A percentile compares a stretch with the other conserved stretches of the same genome.
phyloP scores from a whole-genome alignment of 2,329 filamentous ascomycete genomes.

The Colletotrichum sp. region DNA sequence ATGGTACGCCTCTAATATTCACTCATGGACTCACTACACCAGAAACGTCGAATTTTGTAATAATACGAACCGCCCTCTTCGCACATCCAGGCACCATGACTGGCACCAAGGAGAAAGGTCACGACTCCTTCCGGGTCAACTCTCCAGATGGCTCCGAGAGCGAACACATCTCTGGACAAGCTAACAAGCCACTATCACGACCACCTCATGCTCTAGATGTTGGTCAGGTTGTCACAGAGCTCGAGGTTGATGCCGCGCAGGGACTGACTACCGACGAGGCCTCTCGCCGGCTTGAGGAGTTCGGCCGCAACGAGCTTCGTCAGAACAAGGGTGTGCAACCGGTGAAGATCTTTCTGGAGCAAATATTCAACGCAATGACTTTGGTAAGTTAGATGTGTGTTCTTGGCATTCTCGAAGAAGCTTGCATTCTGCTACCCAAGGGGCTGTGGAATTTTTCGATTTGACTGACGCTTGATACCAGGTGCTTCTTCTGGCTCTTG shows the following conservation, averaged over 20 bases:
- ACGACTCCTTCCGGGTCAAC: background rate
- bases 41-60: background rate
- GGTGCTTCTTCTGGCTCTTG: slow-evolving; percentile 62
- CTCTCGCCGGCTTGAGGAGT: slow-evolving; percentile 55
- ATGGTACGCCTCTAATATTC: background rate
- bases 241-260: slow-evolving; percentile 59
- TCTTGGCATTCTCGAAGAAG: background rate
- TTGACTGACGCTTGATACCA: slow-evolving; percentile 19
- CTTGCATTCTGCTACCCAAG: background rate
- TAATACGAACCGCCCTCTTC: background rate
- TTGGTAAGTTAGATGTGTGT: slow-evolving; percentile 48
- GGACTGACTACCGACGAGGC: slow-evolving; percentile 63
- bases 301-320: slow-evolving; percentile 70
- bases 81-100: background rate
- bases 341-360: slow-evolving; percentile 67
- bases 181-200: slow-evolving; percentile 57
- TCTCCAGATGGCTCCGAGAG: background rate
- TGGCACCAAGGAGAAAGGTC: background rate
- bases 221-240: slow-evolving; percentile 57
- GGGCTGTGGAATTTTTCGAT: fast-evolving
- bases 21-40: background rate
- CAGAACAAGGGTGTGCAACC: slow-evolving; percentile 64
- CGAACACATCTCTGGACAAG: slow-evolving; percentile 44
- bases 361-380: slow-evolving; percentile 74
- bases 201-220: slow-evolving; percentile 68